These are phyloP conservation scores for Xerocomus nothofagi DNA, from an alignment of 1,284 basidiomycete species.

Conservation along the genomic window DNA sequence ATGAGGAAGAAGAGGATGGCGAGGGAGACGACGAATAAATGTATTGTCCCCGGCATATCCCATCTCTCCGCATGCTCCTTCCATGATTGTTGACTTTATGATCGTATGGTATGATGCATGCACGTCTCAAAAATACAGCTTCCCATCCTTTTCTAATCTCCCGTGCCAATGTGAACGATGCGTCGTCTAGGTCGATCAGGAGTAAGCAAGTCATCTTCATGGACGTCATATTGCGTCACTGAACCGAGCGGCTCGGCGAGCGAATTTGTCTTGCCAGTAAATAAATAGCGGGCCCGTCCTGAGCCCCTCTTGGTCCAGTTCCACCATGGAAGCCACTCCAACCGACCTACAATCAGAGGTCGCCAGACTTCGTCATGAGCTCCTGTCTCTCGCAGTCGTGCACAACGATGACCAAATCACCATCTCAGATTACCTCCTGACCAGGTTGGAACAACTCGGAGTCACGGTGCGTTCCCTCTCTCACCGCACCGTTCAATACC, in stretches of 20 bases:
- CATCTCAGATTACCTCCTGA: slow-evolving; percentile 70
- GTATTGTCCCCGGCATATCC: slow-evolving; percentile 32
- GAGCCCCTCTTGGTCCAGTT: background rate
- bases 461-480: slow-evolving; percentile 49
- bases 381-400: slow-evolving; percentile 43
- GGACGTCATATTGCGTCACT: background rate
- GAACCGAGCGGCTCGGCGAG: background rate
- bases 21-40: slow-evolving; percentile 56
- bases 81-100: slow-evolving; percentile 36
- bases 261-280: background rate
- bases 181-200: too few species aligned
- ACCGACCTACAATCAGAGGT: slow-evolving; percentile 51
- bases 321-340: slow-evolving; percentile 19
- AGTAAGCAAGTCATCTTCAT: background rate
- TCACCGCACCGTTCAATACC: background rate
- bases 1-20: slow-evolving; percentile 83
- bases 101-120: slow-evolving; percentile 47
- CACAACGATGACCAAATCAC: slow-evolving; percentile 48
- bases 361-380: slow-evolving; percentile 52
- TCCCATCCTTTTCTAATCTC: slow-evolving; percentile 12
- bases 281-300: slow-evolving; percentile 5
- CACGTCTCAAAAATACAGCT: slow-evolving; percentile 36
- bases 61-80: slow-evolving; percentile 20
- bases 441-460: slow-evolving; percentile 66
- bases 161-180: too few species aligned